These are phyloP conservation scores for Ogataea pilisensis DNA, from an alignment of 805 yeast species.

Conservation along the genomic window DNA sequence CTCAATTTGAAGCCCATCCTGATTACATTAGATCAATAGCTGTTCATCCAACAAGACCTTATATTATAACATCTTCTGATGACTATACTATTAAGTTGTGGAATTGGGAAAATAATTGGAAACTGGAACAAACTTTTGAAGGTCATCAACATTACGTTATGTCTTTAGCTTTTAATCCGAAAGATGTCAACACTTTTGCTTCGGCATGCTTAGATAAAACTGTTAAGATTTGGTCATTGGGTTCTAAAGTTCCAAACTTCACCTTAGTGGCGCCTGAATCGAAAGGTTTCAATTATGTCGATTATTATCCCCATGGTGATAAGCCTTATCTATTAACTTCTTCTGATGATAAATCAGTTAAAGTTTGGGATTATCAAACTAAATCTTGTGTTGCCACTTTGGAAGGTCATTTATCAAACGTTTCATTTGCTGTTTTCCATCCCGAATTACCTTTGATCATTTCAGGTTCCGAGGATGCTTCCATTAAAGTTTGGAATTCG, in stretches of 20 bases:
- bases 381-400: conserved; percentile 91
- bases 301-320: conserved; percentile 95
- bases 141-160: conserved; percentile 96
- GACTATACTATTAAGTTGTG: conserved; percentile 89
- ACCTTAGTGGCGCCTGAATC: conserved; percentile 87
- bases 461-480: conserved; percentile 96
- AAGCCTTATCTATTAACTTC: conserved; percentile 93
- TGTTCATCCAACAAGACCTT: conserved; percentile 91
- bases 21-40: conserved; percentile 93
- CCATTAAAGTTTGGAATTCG: conserved; percentile 92
- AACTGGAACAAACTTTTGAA: conserved; percentile 81
- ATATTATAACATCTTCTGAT: conserved; percentile 83
- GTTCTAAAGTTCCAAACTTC: conserved; percentile 83
- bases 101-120: conserved; percentile 98
- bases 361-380: conserved; percentile 96
- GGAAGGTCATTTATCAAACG: conserved; percentile 92
- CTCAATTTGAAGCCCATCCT: conserved; percentile 97
- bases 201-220: conserved; percentile 95
- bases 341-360: conserved; percentile 85
- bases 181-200: conserved; percentile 96
- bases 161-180: conserved; percentile 94
- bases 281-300: conserved; percentile 93
- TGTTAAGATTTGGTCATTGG: conserved; percentile 94
- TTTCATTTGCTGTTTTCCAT: conserved; percentile 95
- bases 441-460: conserved; percentile 94